Conservation (phyloP, 2,329 filamentous ascomycete genomes). For the Botrytis deweyae region DNA sequence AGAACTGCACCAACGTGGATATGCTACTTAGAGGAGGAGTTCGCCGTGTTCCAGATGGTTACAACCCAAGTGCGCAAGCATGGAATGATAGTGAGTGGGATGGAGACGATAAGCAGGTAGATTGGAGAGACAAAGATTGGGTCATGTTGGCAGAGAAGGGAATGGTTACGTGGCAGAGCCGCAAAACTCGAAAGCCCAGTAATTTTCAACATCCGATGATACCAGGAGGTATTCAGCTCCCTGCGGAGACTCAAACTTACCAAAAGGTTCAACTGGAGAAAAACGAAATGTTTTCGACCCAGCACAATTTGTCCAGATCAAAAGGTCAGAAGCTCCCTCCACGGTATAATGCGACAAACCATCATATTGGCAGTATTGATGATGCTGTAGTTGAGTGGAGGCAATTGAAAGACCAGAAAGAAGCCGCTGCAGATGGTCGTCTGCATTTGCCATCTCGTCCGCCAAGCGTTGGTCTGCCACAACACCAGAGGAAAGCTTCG, state of each 20-base stretch:
- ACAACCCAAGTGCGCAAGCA: background rate
- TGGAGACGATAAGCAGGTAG: background rate
- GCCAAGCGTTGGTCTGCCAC: background rate
- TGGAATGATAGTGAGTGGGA: slow-evolving; percentile 19
- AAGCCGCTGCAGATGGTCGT: background rate
- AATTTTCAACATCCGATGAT: background rate
- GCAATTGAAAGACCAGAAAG: background rate
- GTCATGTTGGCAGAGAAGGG: slow-evolving; percentile 3
- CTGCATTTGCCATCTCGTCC: background rate
- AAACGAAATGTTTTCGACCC: background rate
- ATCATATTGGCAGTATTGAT: background rate
- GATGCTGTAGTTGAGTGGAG: background rate
- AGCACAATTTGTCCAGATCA: background rate
- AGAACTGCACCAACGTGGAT: slow-evolving; percentile 8
- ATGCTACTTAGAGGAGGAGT: background rate
- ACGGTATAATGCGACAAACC: background rate
- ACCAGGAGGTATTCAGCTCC: rapidly evolving
- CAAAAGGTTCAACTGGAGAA: background rate
- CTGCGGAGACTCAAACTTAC: background rate
- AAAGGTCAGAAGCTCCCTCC: background rate
- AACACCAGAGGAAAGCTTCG: background rate
- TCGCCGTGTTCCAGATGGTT: background rate
- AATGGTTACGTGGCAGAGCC: background rate
- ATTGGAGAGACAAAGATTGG: slow-evolving; percentile 20
- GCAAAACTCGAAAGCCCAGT: too few relatives aligned